A percentile compares a stretch with the other conserved stretches of the same genome.
Evolutionary conservation across 345 rosid genomes (phyloP).

Genomic region (Bruguiera parviflora): DNA sequence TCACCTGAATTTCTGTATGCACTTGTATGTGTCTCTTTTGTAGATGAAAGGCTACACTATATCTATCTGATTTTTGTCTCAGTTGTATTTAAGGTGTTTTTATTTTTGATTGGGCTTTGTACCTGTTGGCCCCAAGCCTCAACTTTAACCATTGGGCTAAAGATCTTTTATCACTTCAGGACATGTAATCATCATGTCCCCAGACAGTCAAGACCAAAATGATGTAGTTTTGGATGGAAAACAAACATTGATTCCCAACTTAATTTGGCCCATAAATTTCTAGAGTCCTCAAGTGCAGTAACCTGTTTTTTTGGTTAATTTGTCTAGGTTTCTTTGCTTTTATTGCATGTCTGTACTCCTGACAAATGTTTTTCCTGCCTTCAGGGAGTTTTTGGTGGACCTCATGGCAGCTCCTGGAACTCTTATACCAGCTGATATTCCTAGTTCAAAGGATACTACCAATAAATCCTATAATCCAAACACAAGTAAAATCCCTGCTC

Average conservation of each 20-base stretch:
- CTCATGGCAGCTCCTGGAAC: constrained; percentile 99
- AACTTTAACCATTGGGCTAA: no score
- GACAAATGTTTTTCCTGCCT: constrained; percentile 30
- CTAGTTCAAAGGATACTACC: constrained; percentile 52
- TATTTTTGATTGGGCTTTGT: no score
- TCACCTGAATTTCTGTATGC: background rate
- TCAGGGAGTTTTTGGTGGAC: constrained; percentile 98
- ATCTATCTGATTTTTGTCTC: no score
- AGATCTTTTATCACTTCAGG: no score
- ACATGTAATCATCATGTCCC: no score
- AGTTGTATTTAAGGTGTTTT: no score
- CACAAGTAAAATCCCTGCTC: constrained; percentile 42
- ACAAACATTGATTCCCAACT: no score
- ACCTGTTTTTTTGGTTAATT: background rate
- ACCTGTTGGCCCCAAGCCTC: no score
- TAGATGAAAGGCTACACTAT: constrained; percentile 4
- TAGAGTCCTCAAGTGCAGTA: no score
- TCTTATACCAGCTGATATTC: constrained; percentile 90
- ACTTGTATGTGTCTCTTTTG: background rate
- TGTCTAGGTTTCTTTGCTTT: background rate
- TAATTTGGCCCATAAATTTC: no score
- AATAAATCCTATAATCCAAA: constrained; percentile 46
- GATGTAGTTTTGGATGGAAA: no score
- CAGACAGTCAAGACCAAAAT: no score
- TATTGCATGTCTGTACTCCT: constrained; percentile 13